These are phyloP conservation scores for Aspergillus clavatus DNA, from an alignment of 2,329 filamentous ascomycete species.

Conservation along the genomic window DNA sequence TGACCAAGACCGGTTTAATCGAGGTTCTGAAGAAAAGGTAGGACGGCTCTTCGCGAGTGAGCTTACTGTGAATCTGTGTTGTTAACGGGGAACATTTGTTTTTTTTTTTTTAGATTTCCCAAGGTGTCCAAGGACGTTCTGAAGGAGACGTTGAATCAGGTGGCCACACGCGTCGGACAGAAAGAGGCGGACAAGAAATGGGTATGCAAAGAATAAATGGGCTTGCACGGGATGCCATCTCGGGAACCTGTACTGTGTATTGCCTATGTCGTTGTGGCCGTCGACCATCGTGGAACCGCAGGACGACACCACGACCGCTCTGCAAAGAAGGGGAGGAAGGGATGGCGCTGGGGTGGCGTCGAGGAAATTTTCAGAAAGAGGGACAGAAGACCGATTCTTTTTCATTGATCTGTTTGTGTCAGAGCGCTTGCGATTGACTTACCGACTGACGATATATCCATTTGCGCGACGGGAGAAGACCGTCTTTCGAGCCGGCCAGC, in stretches of 20 bases:
- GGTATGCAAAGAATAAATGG: conserved; percentile 42
- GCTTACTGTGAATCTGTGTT: background rate
- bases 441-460: conserved; percentile 1
- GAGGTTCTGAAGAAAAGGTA: conserved; percentile 69
- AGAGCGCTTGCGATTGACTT: background rate
- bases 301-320: no score
- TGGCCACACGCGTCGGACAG: conserved; percentile 60
- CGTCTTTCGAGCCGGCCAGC: no score
- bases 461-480: no score
- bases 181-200: conserved; percentile 63
- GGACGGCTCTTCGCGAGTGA: conserved; percentile 11
- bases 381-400: no score
- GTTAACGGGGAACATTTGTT: background rate
- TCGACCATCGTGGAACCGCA: no score
- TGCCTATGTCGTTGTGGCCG: no score
- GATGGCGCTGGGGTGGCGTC: no score
- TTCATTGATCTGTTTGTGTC: no score
- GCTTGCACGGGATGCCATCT: no score
- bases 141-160: conserved; percentile 61
- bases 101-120: conserved; percentile 54
- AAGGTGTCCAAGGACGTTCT: conserved; percentile 66
- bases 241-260: no score
- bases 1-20: conserved; percentile 69
- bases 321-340: no score
- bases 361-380: no score